Evolutionary conservation across 805 yeast genomes (phyloP), one percentile per base, ranked within the genome.

Genomic region (Cyberlindnera xishuangbannaensis): DNA sequence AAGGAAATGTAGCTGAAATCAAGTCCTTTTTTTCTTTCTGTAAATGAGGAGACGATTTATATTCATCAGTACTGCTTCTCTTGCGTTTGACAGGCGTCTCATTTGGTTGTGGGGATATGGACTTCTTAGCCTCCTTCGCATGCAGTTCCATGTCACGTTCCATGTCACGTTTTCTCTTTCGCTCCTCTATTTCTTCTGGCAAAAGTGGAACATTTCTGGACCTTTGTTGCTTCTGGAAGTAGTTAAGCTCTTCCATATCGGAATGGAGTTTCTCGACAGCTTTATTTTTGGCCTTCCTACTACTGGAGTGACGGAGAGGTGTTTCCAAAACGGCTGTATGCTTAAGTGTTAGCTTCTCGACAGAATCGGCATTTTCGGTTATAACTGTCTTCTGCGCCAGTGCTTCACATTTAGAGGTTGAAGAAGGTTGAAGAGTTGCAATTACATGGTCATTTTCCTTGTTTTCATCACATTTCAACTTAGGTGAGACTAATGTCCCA

Each of bases 211-310:
- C 55, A 32, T 47, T 53, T 41, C 61, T 24, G 13, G 34, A 21
- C 15, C 65, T 62, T 18, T 68, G 65, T 45, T 73, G 75, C 41
- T 73, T 67, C 40, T 78, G 79, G 48, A 72, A 83, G 31, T 64
- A 67, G 47, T 80, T 81, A 42, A 83, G 65, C 29, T 79, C 79
- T 37, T 71, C 72, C 68, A 84, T 82, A 51, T 78, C 76, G 9
- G 69, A 69, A 46, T 80, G 90, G 12, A 84, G 59, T 50, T 76
- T 78, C 37, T 61, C 59, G 1, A 77, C 78, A 0, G 94, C 94
- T 46, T 68, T 73, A 25, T 68, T 66, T 28, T 78, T 78, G 2
- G 95, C 94, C 25, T 72, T 69, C 31, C 83, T 55, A 2, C 69
- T 51, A 41, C 44, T 47, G n/a, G 47, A 28, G 5, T 39, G 33